phyloP scores from a whole-genome alignment of 495 filamentous ascomycete genomes.

The Hypoxylon perforatum region DNA sequence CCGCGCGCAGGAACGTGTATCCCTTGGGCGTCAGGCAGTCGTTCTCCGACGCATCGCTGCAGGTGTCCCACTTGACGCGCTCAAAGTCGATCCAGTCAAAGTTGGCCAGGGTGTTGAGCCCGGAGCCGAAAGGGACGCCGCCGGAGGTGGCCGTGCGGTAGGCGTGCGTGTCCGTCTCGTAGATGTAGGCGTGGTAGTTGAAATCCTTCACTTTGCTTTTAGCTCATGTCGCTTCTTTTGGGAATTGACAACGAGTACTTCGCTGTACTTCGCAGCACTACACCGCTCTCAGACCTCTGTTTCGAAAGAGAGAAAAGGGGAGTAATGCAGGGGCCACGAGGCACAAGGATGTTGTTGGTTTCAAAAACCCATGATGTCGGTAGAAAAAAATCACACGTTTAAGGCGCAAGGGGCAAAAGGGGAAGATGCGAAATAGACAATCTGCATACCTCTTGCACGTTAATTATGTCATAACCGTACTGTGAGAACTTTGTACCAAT shows the following conservation, averaged over 20 bases:
- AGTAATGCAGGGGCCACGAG: background rate
- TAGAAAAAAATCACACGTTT: constrained; percentile 6
- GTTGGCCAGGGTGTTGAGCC: constrained; percentile 69
- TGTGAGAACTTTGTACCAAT: constrained; percentile 62
- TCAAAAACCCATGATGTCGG: constrained; percentile 20
- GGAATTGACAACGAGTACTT: no score
- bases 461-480: constrained; percentile 67
- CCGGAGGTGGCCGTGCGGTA: constrained; percentile 70
- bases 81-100: constrained; percentile 65
- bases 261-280: no score
- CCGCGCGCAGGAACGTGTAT: constrained; percentile 68
- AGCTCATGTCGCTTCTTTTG: no score
- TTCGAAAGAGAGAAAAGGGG: constrained; percentile 17
- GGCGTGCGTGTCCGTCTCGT: constrained; percentile 64
- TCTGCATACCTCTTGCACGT: constrained; percentile 67
- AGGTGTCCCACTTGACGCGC: constrained; percentile 67
- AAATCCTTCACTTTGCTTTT: constrained; percentile 59
- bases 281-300: constrained; percentile 24
- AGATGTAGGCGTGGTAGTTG: constrained; percentile 71
- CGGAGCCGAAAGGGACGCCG: constrained; percentile 68
- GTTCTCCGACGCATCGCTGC: constrained; percentile 60
- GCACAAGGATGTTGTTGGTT: constrained; percentile 23
- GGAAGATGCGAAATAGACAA: background rate
- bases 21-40: constrained; percentile 76
- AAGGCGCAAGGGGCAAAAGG: background rate